A percentile compares a stretch with the other conserved stretches of the same genome.
phyloP scores from a whole-genome alignment of 345 rosid species.

The Geranium brycei region DNA sequence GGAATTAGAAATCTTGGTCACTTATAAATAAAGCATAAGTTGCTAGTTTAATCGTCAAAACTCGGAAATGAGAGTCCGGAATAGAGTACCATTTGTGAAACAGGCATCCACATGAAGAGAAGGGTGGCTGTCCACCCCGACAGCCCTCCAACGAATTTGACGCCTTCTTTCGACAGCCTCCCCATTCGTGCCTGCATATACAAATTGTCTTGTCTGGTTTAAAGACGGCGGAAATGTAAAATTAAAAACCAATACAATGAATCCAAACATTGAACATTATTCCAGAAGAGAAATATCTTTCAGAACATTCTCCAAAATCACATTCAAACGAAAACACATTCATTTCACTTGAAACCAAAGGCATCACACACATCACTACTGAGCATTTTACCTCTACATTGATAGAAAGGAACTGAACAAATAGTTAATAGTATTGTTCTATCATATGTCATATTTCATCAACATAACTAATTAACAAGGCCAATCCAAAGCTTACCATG shows the following conservation, averaged over 20 bases:
- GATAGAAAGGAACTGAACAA: too few species aligned
- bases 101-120: constrained; percentile 98
- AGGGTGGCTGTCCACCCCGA: constrained; percentile 97
- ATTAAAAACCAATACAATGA: too few species aligned
- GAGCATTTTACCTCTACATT: too few species aligned
- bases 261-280: neutral
- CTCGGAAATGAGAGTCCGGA: neutral
- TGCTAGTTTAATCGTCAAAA: neutral
- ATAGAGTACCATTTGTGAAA: constrained; percentile 61
- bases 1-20: constrained; percentile 12
- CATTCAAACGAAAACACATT: too few species aligned
- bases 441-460: too few species aligned
- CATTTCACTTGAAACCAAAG: too few species aligned
- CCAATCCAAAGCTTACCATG: constrained; percentile 41
- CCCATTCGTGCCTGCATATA: constrained; percentile 53
- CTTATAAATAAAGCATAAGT: constrained; percentile 4
- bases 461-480: neutral
- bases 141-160: constrained; percentile 46
- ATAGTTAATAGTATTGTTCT: too few species aligned
- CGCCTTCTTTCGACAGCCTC: constrained; percentile 55
- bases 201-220: too few species aligned
- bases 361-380: too few species aligned
- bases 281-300: too few species aligned
- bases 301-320: too few species aligned
- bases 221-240: neutral